Evolutionary conservation across 2,329 filamentous ascomycete genomes (phyloP).

Genomic region (Calonectria ilicicola): DNA sequence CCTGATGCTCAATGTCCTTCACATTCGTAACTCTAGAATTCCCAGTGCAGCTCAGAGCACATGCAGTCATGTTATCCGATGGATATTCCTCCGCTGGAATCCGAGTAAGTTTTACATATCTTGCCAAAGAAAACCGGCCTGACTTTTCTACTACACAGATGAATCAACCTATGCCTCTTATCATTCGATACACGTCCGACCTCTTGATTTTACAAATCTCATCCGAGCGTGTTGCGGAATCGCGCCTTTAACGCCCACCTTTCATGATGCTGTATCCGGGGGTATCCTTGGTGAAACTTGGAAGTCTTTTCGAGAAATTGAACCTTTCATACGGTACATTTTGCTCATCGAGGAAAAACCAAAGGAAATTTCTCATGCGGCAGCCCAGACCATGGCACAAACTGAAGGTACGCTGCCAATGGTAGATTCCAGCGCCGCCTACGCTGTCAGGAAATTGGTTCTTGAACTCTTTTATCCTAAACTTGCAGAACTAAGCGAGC

Average conservation of each 20-base stretch:
- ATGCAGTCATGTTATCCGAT: constrained; percentile 79
- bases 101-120: constrained; percentile 69
- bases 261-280: constrained; percentile 55
- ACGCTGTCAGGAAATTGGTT: constrained; percentile 61
- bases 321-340: constrained; percentile 64
- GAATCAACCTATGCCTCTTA: constrained; percentile 77
- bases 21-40: constrained; percentile 73
- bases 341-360: constrained; percentile 59
- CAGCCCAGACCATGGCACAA: constrained; percentile 13
- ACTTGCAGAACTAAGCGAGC: constrained; percentile 59
- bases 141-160: constrained; percentile 54
- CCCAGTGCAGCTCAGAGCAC: constrained; percentile 76
- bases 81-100: constrained; percentile 86
- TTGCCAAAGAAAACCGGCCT: not conserved
- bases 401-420: constrained; percentile 29
- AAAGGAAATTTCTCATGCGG: not conserved
- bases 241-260: constrained; percentile 46
- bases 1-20: constrained; percentile 78
- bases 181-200: constrained; percentile 72
- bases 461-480: constrained; percentile 67
- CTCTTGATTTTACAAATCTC: constrained; percentile 75
- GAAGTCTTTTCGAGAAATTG: constrained; percentile 56
- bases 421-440: constrained; percentile 49
- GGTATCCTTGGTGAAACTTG: constrained; percentile 62
- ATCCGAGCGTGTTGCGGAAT: constrained; percentile 76